Evolutionary conservation across 129 eudicot genomes (phyloP), one percentile per base, ranked within the genome.

Genomic region (Flaveria linearis): DNA sequence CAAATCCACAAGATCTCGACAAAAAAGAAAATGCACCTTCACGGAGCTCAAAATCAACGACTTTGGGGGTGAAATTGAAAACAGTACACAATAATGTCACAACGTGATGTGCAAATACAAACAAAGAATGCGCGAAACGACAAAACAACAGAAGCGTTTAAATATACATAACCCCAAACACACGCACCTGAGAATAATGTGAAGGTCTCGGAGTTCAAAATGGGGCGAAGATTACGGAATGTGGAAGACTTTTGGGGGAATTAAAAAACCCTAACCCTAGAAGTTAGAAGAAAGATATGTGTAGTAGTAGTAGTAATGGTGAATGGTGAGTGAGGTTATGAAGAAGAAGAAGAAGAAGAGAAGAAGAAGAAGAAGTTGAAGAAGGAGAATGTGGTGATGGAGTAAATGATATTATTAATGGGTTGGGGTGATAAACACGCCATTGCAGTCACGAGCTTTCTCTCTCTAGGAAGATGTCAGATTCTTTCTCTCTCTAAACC

Each of bases 161-260:
- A 63, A 71, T n/a, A 23, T 4, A 62, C 26, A 71, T 36, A 50
- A 39, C 72, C 68, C 73, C 23, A 73, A 53, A 56, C 72, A 78
- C 62, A 82, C 84, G 85, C 80, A 80, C 96, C 87, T 85, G 86
- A 52, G 67, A 76, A 75, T 69, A 66, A 36, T 76, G 74, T 46
- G 80, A 83, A 80, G 83, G 60, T 47, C 9, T 26, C 5, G 28
- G 62, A 7, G 47, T 72, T 50, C 51, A 70, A 81, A 81, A 22
- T 17, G 8, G 22, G 72, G 78, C 86, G 86, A 71, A 76, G 79
- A 82, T 66, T 76, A 55, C 87, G 96, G 90, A 69, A 72, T 67
- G 7, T 71, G 53, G 77, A 67, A 69, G 72, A 49, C 83, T 74
- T 80, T 36, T 36, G 41, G 41, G 41, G 41, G 41, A 36, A 36